Evolutionary conservation across 805 yeast genomes (phyloP).

Genomic region (Komagataella mondaviorum): DNA sequence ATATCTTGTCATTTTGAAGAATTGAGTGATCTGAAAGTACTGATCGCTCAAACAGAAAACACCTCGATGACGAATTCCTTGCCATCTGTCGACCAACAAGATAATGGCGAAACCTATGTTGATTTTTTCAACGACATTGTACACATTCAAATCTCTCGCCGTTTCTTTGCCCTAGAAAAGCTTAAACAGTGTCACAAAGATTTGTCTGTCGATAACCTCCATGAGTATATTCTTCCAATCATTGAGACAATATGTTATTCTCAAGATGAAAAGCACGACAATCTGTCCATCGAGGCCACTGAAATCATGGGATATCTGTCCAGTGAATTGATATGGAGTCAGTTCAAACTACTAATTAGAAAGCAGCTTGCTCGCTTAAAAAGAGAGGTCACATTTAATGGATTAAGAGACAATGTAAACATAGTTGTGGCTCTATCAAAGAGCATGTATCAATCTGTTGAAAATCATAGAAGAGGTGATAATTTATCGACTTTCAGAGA

Average conservation of each 20-base stretch:
- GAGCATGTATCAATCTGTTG: slow-evolving; percentile 12
- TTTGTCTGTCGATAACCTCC: slow-evolving; percentile 8
- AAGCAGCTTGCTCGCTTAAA: slow-evolving; percentile 33
- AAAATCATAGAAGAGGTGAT: slow-evolving; percentile 2
- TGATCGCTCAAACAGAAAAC: neutral
- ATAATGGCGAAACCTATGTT: slow-evolving; percentile 65
- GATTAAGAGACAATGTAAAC: slow-evolving; percentile 36
- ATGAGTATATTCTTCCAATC: slow-evolving; percentile 58
- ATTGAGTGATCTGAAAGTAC: slow-evolving; percentile 7
- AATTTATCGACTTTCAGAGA: neutral
- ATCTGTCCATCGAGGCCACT: slow-evolving; percentile 54
- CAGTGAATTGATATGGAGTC: slow-evolving; percentile 57
- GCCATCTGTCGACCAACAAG: slow-evolving; percentile 4
- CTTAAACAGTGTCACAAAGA: slow-evolving; percentile 29
- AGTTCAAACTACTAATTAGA: slow-evolving; percentile 59
- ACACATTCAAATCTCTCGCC: slow-evolving; percentile 77
- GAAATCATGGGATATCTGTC: slow-evolving; percentile 46
- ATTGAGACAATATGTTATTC: slow-evolving; percentile 67
- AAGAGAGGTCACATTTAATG: slow-evolving; percentile 13
- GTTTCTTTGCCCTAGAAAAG: slow-evolving; percentile 71
- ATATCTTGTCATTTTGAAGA: slow-evolving; percentile 14
- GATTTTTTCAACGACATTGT: slow-evolving; percentile 65
- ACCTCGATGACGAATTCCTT: slow-evolving; percentile 47
- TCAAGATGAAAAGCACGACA: slow-evolving; percentile 34
- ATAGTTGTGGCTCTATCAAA: slow-evolving; percentile 40